These are phyloP conservation scores for Phanerochaete sordida DNA, from an alignment of 768 basidiomycete species.

Conservation along the genomic window DNA sequence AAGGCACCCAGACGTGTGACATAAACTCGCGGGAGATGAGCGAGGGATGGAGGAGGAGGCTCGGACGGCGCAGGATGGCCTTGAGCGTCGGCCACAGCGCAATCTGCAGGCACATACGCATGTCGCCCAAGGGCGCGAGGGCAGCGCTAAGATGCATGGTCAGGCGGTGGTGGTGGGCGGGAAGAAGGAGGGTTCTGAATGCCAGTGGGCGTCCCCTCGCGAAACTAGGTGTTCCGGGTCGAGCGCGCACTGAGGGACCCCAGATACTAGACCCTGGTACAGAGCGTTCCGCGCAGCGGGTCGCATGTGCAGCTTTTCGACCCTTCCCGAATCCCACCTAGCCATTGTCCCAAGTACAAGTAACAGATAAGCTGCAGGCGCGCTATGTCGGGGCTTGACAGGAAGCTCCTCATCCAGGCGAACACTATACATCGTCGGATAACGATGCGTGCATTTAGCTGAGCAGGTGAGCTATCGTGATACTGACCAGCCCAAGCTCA, in stretches of 20 bases:
- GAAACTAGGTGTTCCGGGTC: background rate
- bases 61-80: slow-evolving; percentile 37
- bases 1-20: slow-evolving; percentile 50
- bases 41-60: slow-evolving; percentile 41
- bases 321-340: background rate
- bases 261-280: background rate
- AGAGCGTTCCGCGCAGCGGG: background rate
- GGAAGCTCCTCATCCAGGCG: too few relatives aligned
- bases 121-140: slow-evolving; percentile 39
- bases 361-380: too few relatives aligned
- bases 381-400: too few relatives aligned
- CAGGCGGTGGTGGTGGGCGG: background rate
- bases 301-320: background rate
- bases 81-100: slow-evolving; percentile 45
- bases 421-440: too few relatives aligned
- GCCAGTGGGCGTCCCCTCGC: background rate
- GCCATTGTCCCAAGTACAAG: too few relatives aligned
- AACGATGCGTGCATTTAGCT: too few relatives aligned
- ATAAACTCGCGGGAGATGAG: slow-evolving; percentile 54
- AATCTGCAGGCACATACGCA: slow-evolving; percentile 34
- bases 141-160: slow-evolving; percentile 47
- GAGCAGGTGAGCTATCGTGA: too few relatives aligned
- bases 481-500: too few relatives aligned
- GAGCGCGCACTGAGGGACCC: background rate
- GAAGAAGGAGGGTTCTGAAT: background rate